Conservation (phyloP, 169 alveolate genomes). For the Perkinsus chesapeaki region DNA sequence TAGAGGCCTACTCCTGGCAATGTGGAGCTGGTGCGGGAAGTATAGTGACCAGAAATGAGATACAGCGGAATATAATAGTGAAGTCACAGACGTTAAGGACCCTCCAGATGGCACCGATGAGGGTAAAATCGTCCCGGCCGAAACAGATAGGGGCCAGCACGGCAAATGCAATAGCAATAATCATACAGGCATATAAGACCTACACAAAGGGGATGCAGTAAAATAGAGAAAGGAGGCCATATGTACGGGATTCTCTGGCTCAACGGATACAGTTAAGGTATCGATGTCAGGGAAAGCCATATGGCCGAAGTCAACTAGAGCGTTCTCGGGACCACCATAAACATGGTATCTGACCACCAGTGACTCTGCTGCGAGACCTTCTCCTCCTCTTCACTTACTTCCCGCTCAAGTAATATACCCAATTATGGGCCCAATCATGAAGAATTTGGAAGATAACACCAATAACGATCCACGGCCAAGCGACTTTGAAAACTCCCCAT, state of each 20-base stretch:
- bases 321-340: neutral
- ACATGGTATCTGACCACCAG: neutral
- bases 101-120: neutral
- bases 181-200: neutral
- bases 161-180: neutral
- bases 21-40: neutral
- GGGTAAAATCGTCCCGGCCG: neutral
- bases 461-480: neutral
- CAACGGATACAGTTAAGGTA: neutral
- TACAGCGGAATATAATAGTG: neutral
- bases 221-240: neutral
- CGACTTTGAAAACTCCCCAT: neutral
- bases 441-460: neutral
- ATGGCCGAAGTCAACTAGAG: neutral
- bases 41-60: neutral
- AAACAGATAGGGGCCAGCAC: neutral
- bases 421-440: neutral
- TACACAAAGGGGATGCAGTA: neutral
- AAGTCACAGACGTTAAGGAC: neutral
- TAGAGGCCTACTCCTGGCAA: neutral
- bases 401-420: neutral
- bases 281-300: neutral
- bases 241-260: neutral
- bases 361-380: no score
- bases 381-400: neutral